Percentiles rank a stretch among this genome's conserved stretches.
Evolutionary conservation across 495 filamentous ascomycete genomes (phyloP).

Genomic region (Lichenothelia convexa): DNA sequence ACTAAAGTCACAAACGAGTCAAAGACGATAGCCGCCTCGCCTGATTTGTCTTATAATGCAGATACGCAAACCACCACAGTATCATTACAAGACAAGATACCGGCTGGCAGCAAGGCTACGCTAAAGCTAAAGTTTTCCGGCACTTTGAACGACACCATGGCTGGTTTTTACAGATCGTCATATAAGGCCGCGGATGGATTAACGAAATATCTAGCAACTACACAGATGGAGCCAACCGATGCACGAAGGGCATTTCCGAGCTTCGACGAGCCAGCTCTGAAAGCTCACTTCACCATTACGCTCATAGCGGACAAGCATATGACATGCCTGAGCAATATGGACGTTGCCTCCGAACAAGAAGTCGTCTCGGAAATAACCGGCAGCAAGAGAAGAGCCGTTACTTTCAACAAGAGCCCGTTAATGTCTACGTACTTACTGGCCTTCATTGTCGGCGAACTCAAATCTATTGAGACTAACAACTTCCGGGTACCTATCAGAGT

Average conservation of each 20-base stretch:
- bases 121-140: conserved; percentile 51
- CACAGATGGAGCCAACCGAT: conserved; percentile 73
- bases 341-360: conserved; percentile 46
- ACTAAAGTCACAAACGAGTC: conserved; percentile 43
- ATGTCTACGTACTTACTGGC: conserved; percentile 70
- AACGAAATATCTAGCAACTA: conserved; percentile 48
- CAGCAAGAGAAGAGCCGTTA: conserved; percentile 47
- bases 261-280: conserved; percentile 62
- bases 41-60: conserved; percentile 40
- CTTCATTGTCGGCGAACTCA: conserved; percentile 59
- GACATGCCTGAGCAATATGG: conserved; percentile 70
- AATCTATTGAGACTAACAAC: conserved; percentile 52
- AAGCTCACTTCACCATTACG: conserved; percentile 55
- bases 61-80: conserved; percentile 45
- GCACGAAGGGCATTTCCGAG: conserved; percentile 58
- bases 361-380: conserved; percentile 34
- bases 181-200: conserved; percentile 47
- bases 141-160: conserved; percentile 60
- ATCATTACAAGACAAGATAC: conserved; percentile 38
- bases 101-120: conserved; percentile 40
- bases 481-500: conserved; percentile 61
- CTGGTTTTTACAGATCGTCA: conserved; percentile 64
- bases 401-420: conserved; percentile 51
- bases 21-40: conserved; percentile 34
- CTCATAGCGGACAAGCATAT: conserved; percentile 54